Evolutionary conservation across 179 eudicot genomes (phyloP).

Genomic region (Carnegiea gigantea): DNA sequence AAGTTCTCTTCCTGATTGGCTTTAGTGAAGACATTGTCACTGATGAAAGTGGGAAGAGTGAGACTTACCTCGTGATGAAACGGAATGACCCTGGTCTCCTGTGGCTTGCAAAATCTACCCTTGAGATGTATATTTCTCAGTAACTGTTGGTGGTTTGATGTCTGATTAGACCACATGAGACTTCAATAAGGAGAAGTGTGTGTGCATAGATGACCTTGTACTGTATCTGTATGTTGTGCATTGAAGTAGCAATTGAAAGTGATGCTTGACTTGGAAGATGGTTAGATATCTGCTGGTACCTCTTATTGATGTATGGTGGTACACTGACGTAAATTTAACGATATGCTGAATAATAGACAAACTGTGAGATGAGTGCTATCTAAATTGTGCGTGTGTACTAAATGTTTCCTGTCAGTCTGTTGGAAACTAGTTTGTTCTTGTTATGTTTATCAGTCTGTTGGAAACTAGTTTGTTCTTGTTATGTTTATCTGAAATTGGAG

Average conservation of each 20-base stretch:
- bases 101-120: slow-evolving; percentile 87
- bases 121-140: slow-evolving; percentile 53
- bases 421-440: too few species aligned
- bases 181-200: not conserved
- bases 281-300: not conserved
- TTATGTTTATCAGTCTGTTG: too few species aligned
- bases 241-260: not conserved
- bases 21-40: slow-evolving; percentile 57
- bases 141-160: not conserved
- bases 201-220: slow-evolving; percentile 1
- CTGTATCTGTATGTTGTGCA: slow-evolving; percentile 9
- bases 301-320: not conserved
- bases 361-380: too few species aligned
- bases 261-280: not conserved
- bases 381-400: not conserved
- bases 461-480: too few species aligned
- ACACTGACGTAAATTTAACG: not conserved
- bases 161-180: not conserved
- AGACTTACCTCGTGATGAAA: slow-evolving; percentile 66
- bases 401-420: too few species aligned
- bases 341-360: not conserved
- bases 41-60: slow-evolving; percentile 56
- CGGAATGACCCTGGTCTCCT: slow-evolving; percentile 79
- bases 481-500: too few species aligned
- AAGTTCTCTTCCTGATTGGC: slow-evolving; percentile 65